Conservation (phyloP, 2,329 filamentous ascomycete genomes). For the Diaporthe aspalathi region DNA sequence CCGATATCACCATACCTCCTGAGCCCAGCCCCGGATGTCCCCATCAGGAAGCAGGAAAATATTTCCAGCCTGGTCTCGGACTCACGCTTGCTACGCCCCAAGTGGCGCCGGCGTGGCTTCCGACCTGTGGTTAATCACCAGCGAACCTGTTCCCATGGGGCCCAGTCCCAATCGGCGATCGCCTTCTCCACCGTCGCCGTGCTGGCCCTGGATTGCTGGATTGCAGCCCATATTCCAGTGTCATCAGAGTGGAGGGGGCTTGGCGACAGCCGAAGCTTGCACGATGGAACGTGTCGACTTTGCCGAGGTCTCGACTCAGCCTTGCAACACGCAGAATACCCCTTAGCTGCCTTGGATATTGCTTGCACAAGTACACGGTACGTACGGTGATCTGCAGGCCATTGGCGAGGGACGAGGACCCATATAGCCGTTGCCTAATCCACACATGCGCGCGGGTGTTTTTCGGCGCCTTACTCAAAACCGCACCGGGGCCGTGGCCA, state of each 20-base stretch:
- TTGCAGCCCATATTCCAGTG: constrained; percentile 18
- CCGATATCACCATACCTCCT: constrained; percentile 29
- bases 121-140: background rate
- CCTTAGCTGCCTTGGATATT: background rate
- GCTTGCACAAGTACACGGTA: background rate
- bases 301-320: constrained; percentile 25
- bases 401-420: background rate
- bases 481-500: constrained; percentile 5
- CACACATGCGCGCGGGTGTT: background rate
- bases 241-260: constrained; percentile 8
- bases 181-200: constrained; percentile 6
- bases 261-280: background rate
- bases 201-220: too few species aligned
- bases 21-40: constrained; percentile 4
- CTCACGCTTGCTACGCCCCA: constrained; percentile 2
- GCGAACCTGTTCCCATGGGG: constrained; percentile 17
- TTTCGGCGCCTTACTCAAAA: constrained; percentile 19
- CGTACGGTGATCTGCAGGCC: background rate
- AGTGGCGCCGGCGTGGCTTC: constrained; percentile 23
- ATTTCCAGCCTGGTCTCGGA: constrained; percentile 15
- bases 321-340: background rate
- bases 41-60: constrained; percentile 29
- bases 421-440: background rate
- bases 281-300: background rate
- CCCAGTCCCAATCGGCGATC: constrained; percentile 15